Percentiles rank a stretch among this genome's conserved stretches.
phyloP scores from a whole-genome alignment of 768 basidiomycete genomes.

The Suillus decipiens region DNA sequence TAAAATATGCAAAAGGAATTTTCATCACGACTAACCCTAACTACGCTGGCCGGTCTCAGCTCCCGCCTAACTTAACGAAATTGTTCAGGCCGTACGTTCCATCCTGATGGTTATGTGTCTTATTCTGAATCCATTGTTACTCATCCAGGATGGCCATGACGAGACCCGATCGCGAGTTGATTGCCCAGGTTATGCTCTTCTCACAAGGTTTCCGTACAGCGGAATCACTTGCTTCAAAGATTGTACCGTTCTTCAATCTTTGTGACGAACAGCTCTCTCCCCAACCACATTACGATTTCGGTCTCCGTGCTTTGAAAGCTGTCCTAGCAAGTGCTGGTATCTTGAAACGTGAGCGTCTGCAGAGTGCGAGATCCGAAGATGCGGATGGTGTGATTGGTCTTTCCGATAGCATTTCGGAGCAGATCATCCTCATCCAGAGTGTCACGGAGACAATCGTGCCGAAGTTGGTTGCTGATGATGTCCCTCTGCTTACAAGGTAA shows the following conservation, averaged over 20 bases:
- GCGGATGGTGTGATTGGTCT: conserved; percentile 49
- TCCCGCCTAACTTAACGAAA: conserved; percentile 88
- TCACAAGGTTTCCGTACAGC: conserved; percentile 99
- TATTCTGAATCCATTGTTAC: conserved; percentile 16
- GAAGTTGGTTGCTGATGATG: conserved; percentile 96
- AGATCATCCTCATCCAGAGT: conserved; percentile 97
- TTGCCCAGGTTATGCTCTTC: conserved; percentile 99
- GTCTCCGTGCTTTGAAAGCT: conserved; percentile 94
- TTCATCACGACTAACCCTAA: conserved; percentile 99
- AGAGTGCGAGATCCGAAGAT: conserved; percentile 43
- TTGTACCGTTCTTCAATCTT: conserved; percentile 99
- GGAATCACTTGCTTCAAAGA: conserved; percentile 95
- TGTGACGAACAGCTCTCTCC: conserved; percentile 96
- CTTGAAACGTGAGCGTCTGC: conserved; percentile 88
- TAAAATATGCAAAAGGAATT: conserved; percentile 58
- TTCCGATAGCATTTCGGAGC: conserved; percentile 80
- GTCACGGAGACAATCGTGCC: conserved; percentile 98
- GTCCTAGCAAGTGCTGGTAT: conserved; percentile 97
- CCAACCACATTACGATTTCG: conserved; percentile 99
- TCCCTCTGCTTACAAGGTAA: conserved; percentile 89
- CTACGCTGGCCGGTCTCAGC: conserved; percentile 93
- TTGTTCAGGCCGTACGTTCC: conserved; percentile 83
- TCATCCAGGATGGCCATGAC: conserved; percentile 94
- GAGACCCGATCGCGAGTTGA: conserved; percentile 94
- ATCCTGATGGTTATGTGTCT: not conserved